These are phyloP conservation scores for Ogataea pini DNA, from an alignment of 805 yeast species.

Conservation along the genomic window DNA sequence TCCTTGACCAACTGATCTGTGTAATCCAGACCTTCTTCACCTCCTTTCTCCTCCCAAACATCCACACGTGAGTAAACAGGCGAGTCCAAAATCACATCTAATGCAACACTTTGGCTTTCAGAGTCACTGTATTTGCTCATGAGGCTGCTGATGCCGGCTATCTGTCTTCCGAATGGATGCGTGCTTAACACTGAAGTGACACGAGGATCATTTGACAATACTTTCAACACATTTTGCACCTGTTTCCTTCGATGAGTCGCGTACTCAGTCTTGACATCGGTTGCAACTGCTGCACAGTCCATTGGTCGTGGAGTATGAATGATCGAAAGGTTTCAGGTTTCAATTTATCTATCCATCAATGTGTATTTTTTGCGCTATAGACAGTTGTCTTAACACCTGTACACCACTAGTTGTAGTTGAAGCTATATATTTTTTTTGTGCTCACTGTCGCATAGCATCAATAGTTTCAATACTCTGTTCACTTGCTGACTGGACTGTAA, in stretches of 20 bases:
- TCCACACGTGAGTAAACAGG: constrained; percentile 57
- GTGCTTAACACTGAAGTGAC: constrained; percentile 2
- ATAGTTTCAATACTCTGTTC: background rate
- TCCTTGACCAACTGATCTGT: constrained; percentile 61
- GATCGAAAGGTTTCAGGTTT: too few relatives aligned
- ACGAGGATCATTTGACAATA: constrained; percentile 2
- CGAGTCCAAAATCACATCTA: constrained; percentile 62
- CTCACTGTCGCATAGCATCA: background rate
- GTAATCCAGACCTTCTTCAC: constrained; percentile 37
- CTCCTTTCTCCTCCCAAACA: constrained; percentile 25
- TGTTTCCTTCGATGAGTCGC: constrained; percentile 12
- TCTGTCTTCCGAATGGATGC: constrained; percentile 16
- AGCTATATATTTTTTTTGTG: background rate
- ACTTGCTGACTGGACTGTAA: background rate
- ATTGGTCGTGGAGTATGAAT: too few relatives aligned
- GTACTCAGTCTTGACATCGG: constrained; percentile 11
- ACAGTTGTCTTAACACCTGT: background rate
- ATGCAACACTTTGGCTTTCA: constrained; percentile 51
- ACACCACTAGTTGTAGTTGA: background rate
- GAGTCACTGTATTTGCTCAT: constrained; percentile 44
- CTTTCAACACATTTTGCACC: background rate
- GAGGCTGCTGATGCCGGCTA: constrained; percentile 13
- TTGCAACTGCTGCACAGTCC: background rate
- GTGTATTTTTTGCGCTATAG: too few relatives aligned
- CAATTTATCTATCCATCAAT: too few relatives aligned